phyloP scores from a whole-genome alignment of 2,329 filamentous ascomycete genomes.

The Triangularia verruculosa region DNA sequence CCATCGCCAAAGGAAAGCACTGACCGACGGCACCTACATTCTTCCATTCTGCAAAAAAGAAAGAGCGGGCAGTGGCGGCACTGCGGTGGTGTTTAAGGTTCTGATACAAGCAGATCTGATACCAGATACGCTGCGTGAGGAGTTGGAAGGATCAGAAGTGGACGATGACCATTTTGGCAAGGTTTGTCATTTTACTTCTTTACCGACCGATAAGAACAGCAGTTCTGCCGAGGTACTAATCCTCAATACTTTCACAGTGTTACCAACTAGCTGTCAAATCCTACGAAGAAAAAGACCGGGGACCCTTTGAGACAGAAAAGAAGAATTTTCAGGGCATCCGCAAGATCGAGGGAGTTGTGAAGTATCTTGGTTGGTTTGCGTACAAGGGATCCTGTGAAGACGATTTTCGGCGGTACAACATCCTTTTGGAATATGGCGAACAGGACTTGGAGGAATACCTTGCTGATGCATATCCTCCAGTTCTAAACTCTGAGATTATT shows the following conservation, averaged over 20 bases:
- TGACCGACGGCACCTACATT: neutral
- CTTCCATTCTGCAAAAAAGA: constrained; percentile 10
- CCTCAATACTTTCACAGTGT: neutral
- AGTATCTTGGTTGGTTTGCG: constrained; percentile 12
- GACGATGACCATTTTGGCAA: neutral
- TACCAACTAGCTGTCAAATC: neutral
- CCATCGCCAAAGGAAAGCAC: neutral
- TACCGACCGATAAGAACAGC: too few species aligned
- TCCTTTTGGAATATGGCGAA: constrained; percentile 15
- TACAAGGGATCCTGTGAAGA: neutral
- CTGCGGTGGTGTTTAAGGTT: constrained; percentile 8
- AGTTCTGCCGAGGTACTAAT: neutral
- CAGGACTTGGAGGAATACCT: constrained; percentile 16
- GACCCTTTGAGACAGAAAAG: constrained; percentile 6
- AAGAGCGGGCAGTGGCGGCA: constrained; percentile 6
- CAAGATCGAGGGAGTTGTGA: constrained; percentile 9
- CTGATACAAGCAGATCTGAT: constrained; percentile 8
- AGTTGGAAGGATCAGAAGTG: neutral
- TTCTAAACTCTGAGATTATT: constrained; percentile 12
- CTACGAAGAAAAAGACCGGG: neutral
- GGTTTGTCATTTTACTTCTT: neutral
- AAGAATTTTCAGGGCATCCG: constrained; percentile 9
- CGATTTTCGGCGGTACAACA: constrained; percentile 10
- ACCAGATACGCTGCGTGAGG: neutral
- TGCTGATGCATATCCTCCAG: constrained; percentile 6